Conservation (phyloP, 2,329 filamentous ascomycete species). For the Corinectria fuckeliana region DNA sequence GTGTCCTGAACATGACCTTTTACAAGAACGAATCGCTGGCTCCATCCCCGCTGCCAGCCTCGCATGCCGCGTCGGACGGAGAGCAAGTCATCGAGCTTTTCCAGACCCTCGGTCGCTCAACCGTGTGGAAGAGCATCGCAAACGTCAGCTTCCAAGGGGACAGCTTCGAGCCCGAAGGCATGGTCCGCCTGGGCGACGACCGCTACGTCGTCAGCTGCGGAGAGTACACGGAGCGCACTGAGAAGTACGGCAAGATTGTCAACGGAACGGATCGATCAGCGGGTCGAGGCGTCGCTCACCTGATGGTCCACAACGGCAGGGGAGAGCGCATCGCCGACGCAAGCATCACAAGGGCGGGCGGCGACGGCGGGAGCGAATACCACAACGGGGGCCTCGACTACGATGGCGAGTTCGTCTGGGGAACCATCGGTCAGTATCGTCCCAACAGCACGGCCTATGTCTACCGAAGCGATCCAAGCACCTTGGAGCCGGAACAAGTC, state of each 20-base stretch:
- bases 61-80: constrained; percentile 44
- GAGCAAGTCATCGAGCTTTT: constrained; percentile 47
- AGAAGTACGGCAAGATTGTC: constrained; percentile 51
- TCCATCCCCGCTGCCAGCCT: constrained; percentile 43
- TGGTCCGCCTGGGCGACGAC: constrained; percentile 50
- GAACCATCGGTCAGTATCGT: constrained; percentile 53
- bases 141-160: constrained; percentile 52
- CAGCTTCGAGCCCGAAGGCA: constrained; percentile 56
- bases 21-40: constrained; percentile 40
- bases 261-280: constrained; percentile 58
- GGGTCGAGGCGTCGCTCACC: constrained; percentile 52
- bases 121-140: constrained; percentile 50
- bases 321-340: constrained; percentile 53
- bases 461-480: constrained; percentile 47
- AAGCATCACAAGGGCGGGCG: constrained; percentile 47
- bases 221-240: constrained; percentile 49
- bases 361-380: constrained; percentile 44
- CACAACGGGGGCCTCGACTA: constrained; percentile 57
- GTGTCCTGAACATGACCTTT: constrained; percentile 44
- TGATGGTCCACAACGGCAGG: constrained; percentile 52
- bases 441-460: constrained; percentile 54
- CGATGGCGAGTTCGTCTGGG: constrained; percentile 55
- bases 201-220: constrained; percentile 54
- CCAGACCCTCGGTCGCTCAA: constrained; percentile 45
- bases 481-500: constrained; percentile 44